Evolutionary conservation across 345 rosid species (phyloP).

Genomic region (Arabidopsis thaliana): DNA sequence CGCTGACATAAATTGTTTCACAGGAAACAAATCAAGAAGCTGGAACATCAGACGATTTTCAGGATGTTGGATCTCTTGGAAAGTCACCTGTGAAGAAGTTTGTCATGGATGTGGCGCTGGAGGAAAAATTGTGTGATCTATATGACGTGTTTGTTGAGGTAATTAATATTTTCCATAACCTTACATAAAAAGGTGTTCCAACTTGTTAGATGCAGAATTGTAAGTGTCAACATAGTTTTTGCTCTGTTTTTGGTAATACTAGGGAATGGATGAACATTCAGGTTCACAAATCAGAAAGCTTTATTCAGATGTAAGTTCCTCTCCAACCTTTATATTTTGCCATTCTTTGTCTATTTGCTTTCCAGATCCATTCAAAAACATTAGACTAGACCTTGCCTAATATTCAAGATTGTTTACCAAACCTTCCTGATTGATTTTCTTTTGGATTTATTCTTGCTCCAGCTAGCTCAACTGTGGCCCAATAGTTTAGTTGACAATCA

Average conservation of each 20-base stretch:
- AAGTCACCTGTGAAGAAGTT: conserved; percentile 59
- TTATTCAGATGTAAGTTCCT: conserved; percentile 68
- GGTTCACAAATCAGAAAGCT: conserved; percentile 90
- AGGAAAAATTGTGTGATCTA: conserved; percentile 92
- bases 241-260: conserved; percentile 38
- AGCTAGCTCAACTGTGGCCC: conserved; percentile 95
- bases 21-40: conserved; percentile 66
- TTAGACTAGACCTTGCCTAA: conserved; percentile 1
- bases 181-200: conserved; percentile 16
- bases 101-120: conserved; percentile 71
- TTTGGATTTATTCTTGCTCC: conserved; percentile 42
- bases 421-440: conserved; percentile 42
- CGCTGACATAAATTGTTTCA: conserved; percentile 24
- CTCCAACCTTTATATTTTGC: conserved; percentile 6
- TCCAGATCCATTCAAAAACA: conserved; percentile 15
- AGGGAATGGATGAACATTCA: conserved; percentile 92
- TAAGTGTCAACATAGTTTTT: conserved; percentile 28
- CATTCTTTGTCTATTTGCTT: conserved; percentile 28
- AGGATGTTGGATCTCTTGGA: conserved; percentile 59
- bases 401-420: conserved; percentile 16
- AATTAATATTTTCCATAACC: conserved; percentile 34
- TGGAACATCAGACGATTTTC: conserved; percentile 74
- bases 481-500: conserved; percentile 83
- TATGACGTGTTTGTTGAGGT: conserved; percentile 94
- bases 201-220: conserved; percentile 20